Conservation (phyloP, 129 eudicot genomes). For the Flaveria robusta region DNA sequence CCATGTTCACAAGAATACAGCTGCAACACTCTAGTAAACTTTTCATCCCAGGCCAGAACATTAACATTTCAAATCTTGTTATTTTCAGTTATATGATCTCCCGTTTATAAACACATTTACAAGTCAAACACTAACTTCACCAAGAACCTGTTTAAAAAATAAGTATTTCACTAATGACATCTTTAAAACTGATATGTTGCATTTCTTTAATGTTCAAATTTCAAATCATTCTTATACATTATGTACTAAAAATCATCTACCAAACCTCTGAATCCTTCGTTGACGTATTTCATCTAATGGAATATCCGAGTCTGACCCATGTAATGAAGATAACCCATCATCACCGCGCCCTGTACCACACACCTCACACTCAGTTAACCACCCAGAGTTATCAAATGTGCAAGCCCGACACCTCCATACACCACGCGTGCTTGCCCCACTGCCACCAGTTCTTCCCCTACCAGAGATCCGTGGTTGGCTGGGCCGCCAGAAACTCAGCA, state of each 20-base stretch:
- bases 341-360: slow-evolving; percentile 56
- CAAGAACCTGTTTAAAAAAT: too few species aligned
- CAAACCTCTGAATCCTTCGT: slow-evolving; percentile 69
- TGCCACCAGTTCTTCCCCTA: slow-evolving; percentile 47
- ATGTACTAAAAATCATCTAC: slow-evolving; percentile 40
- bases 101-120: too few species aligned
- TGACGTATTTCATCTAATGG: slow-evolving; percentile 66
- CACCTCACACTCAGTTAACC: slow-evolving; percentile 66
- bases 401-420: slow-evolving; percentile 79
- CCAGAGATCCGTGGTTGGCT: slow-evolving; percentile 38
- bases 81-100: too few species aligned
- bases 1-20: too few species aligned
- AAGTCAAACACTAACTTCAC: too few species aligned
- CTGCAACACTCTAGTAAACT: too few species aligned
- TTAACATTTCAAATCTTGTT: too few species aligned
- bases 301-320: slow-evolving; percentile 24
- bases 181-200: too few species aligned
- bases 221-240: neutral
- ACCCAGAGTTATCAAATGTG: slow-evolving; percentile 69
- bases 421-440: slow-evolving; percentile 23
- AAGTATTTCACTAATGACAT: too few species aligned
- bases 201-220: too few species aligned
- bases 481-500: slow-evolving; percentile 28
- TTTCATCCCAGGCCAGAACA: too few species aligned
- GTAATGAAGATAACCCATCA: slow-evolving; percentile 33